Evolutionary conservation across 495 filamentous ascomycete genomes (phyloP).

Genomic region (Podospora didyma): DNA sequence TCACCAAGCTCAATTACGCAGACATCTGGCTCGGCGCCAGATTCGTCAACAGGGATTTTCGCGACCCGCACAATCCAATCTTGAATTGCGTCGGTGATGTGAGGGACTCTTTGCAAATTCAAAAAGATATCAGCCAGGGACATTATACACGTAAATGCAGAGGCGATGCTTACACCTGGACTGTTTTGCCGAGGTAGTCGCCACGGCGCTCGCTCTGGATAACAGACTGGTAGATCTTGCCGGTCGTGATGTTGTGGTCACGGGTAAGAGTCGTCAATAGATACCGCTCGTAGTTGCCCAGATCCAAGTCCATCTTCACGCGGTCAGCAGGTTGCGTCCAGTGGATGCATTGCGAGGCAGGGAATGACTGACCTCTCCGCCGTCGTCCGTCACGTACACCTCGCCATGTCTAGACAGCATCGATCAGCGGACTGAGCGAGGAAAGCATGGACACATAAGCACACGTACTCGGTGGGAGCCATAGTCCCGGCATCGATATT

Average conservation of each 20-base stretch:
- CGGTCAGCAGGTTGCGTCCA: not conserved
- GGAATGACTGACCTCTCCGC: constrained; percentile 20
- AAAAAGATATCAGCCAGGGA: not conserved
- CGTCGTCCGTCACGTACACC: constrained; percentile 36
- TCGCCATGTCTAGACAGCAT: constrained; percentile 29
- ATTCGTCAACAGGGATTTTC: constrained; percentile 81
- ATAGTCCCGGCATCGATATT: constrained; percentile 76
- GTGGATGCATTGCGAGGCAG: not conserved
- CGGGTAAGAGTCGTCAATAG: constrained; percentile 59
- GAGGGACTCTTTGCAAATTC: constrained; percentile 55
- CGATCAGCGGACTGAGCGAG: not conserved
- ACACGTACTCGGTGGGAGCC: constrained; percentile 67
- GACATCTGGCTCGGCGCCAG: constrained; percentile 77
- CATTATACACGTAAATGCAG: not conserved
- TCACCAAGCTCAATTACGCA: constrained; percentile 68
- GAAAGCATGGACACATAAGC: not conserved
- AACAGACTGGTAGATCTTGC: constrained; percentile 89
- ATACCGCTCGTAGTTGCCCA: constrained; percentile 85
- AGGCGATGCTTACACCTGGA: constrained; percentile 60
- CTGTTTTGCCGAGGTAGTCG: constrained; percentile 86
- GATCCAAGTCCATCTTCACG: constrained; percentile 74
- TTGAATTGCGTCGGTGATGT: constrained; percentile 85
- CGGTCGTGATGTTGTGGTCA: constrained; percentile 92
- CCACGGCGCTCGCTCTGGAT: constrained; percentile 71
- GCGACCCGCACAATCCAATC: constrained; percentile 91